These are phyloP conservation scores for Acacia pycnantha DNA, from an alignment of 331 rosid species.

Conservation along the genomic window DNA sequence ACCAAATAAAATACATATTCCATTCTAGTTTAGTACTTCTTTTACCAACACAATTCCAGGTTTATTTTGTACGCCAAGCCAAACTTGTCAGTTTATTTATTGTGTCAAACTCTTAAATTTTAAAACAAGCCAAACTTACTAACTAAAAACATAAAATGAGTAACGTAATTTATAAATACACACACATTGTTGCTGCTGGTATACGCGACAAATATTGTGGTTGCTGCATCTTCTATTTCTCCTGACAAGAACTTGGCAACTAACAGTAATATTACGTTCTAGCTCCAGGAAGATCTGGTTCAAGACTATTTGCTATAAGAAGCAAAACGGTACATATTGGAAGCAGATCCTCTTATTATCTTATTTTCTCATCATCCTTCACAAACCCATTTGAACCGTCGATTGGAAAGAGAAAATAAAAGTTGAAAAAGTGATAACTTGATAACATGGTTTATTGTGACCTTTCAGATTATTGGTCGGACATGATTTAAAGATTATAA, in stretches of 20 bases:
- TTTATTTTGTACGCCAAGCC: neutral
- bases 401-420: too few relatives aligned
- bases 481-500: too few relatives aligned
- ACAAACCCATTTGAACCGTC: too few relatives aligned
- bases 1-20: neutral
- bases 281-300: slow-evolving; percentile 21
- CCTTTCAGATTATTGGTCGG: too few relatives aligned
- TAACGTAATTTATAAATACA: neutral
- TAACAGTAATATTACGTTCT: slow-evolving; percentile 1
- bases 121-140: neutral
- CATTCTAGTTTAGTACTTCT: neutral
- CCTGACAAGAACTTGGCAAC: slow-evolving; percentile 27
- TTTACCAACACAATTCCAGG: neutral
- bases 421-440: too few relatives aligned
- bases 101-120: neutral
- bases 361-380: too few relatives aligned
- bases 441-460: too few relatives aligned
- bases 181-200: slow-evolving; percentile 8
- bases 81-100: neutral
- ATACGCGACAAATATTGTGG: slow-evolving; percentile 20
- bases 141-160: neutral
- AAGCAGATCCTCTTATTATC: too few relatives aligned
- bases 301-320: slow-evolving; percentile 6
- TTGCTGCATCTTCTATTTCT: slow-evolving; percentile 28
- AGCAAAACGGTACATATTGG: neutral